These are phyloP conservation scores for Tylopilus plumbeoviolaceoides DNA, from an alignment of 768 basidiomycete genomes.

Conservation along the genomic window DNA sequence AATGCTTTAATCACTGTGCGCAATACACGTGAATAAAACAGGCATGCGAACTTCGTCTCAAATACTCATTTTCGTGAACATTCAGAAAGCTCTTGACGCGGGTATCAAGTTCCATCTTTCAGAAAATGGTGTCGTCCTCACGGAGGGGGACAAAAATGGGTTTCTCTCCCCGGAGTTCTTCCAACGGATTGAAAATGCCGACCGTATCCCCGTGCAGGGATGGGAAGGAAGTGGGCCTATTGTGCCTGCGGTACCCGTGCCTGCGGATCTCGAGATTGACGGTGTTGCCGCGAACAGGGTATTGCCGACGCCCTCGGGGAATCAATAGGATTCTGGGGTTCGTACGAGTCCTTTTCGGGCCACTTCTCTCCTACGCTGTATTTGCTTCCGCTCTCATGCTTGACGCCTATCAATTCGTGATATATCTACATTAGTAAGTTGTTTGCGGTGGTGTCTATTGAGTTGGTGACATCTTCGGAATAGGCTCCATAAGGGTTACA, in stretches of 20 bases:
- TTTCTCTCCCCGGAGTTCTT: conserved; percentile 64
- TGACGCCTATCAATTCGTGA: not conserved
- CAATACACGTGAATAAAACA: conserved; percentile 24
- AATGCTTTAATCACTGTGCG: not conserved
- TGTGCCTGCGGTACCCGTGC: not conserved
- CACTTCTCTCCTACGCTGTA: not conserved
- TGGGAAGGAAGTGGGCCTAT: conserved; percentile 18
- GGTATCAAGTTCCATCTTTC: conserved; percentile 78
- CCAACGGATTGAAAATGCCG: conserved; percentile 53
- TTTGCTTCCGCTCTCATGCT: not conserved
- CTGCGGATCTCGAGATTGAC: not conserved
- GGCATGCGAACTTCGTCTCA: conserved; percentile 80
- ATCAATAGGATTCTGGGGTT: not conserved
- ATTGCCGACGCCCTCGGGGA: not conserved
- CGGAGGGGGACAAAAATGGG: conserved; percentile 68
- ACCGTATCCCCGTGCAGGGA: conserved; percentile 16
- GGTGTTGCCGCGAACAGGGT: not conserved
- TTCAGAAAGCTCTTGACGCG: conserved; percentile 61
- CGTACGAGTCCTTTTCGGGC: not conserved
- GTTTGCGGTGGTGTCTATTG: not conserved
- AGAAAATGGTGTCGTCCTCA: conserved; percentile 85
- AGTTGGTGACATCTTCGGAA: not conserved
- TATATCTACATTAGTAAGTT: not conserved
- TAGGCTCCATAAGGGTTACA: not conserved
- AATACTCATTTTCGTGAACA: conserved; percentile 78